Evolutionary conservation across 495 filamentous ascomycete species (phyloP).

Genomic region (Annulohypoxylon nitens): DNA sequence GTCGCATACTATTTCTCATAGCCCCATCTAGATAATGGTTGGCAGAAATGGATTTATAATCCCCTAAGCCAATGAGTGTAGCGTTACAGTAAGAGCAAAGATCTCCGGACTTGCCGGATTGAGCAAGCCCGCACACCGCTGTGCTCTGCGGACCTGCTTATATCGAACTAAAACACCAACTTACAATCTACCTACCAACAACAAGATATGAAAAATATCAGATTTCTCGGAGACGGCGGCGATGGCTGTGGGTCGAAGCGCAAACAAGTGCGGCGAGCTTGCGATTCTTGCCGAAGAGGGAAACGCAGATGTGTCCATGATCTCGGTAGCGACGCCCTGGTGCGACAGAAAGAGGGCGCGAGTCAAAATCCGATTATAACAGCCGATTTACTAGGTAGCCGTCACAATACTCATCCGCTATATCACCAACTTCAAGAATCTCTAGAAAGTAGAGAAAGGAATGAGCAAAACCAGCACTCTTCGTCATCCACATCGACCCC

Average conservation of each 20-base stretch:
- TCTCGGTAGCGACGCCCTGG: neutral
- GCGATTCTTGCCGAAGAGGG: conserved; percentile 44
- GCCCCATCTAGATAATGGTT: neutral
- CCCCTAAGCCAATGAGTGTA: neutral
- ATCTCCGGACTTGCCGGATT: conserved; percentile 34
- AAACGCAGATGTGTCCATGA: conserved; percentile 40
- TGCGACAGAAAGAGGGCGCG: neutral
- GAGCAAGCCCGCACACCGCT: conserved; percentile 34
- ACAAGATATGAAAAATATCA: conserved; percentile 39
- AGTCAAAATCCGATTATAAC: neutral
- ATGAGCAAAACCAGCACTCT: conserved; percentile 11
- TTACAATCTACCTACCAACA: conserved; percentile 3
- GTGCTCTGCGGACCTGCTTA: conserved; percentile 23
- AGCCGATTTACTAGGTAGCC: neutral
- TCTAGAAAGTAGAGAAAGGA: neutral
- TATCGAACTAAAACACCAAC: neutral
- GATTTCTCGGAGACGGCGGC: conserved; percentile 39
- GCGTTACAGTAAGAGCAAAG: conserved; percentile 4
- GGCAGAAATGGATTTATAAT: neutral
- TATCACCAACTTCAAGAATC: conserved; percentile 9
- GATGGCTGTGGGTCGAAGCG: conserved; percentile 39
- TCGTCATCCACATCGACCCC: neutral
- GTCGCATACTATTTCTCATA: conserved; percentile 1
- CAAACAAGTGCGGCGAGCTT: conserved; percentile 43
- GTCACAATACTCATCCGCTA: neutral